Percentiles rank a stretch among this genome's conserved stretches.
phyloP scores from a whole-genome alignment of 2,329 filamentous ascomycete species.

The Aplosporella prunicola region DNA sequence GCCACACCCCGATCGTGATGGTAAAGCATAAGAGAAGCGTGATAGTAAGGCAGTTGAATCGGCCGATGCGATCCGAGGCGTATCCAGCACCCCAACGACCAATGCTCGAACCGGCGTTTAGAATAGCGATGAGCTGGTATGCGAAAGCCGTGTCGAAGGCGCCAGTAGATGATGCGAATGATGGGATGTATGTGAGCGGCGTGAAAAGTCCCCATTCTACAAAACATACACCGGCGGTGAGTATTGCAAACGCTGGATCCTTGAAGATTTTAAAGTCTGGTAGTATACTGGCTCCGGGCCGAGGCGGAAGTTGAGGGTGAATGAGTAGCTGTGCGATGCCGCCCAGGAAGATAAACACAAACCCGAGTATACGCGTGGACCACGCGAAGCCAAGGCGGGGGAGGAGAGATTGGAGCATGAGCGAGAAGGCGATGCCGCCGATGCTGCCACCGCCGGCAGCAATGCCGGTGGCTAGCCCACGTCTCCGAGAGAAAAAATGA shows the following conservation, averaged over 20 bases:
- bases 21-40: conserved; percentile 57
- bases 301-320: conserved; percentile 35
- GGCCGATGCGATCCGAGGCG: conserved; percentile 69
- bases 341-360: conserved; percentile 37
- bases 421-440: conserved; percentile 40
- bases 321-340: conserved; percentile 33
- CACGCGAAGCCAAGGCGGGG: conserved; percentile 38
- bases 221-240: conserved; percentile 38
- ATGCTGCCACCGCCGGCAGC: conserved; percentile 58
- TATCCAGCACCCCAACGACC: conserved; percentile 73
- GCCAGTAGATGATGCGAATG: conserved; percentile 57
- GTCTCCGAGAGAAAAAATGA: conserved; percentile 68
- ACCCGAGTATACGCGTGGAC: conserved; percentile 39
- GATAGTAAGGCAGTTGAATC: conserved; percentile 73
- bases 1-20: conserved; percentile 66
- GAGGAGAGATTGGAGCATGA: conserved; percentile 37
- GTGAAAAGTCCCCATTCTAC: conserved; percentile 47
- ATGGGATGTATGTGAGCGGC: conserved; percentile 72
- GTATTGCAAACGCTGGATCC: conserved; percentile 31
- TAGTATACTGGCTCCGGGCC: conserved; percentile 33
- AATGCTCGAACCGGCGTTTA: conserved; percentile 72
- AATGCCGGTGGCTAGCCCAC: conserved; percentile 70
- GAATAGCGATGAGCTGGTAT: conserved; percentile 72
- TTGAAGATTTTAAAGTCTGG: conserved; percentile 38
- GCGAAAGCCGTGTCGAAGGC: conserved; percentile 50